A percentile compares a stretch with the other conserved stretches of the same genome.
phyloP scores from a whole-genome alignment of 768 basidiomycete genomes.

The Tricholoma hemisulphureum region DNA sequence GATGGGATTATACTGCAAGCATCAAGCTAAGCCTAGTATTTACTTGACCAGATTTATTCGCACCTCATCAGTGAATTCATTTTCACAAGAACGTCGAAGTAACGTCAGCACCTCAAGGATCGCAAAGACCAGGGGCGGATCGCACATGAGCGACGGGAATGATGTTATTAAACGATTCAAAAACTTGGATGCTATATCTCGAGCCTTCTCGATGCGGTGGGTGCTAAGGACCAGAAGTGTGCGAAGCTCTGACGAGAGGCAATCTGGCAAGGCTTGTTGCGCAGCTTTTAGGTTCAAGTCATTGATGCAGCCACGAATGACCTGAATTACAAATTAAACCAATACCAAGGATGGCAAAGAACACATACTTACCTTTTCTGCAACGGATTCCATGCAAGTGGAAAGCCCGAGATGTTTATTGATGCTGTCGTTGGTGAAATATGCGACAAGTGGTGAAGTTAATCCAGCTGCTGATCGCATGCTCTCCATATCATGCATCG shows the following conservation, averaged over 20 bases:
- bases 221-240: conserved; percentile 75
- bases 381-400: conserved; percentile 81
- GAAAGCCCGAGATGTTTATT: conserved; percentile 68
- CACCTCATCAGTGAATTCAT: conserved; percentile 90
- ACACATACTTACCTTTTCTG: conserved; percentile 64
- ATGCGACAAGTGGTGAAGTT: conserved; percentile 79
- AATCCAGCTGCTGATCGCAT: conserved; percentile 79
- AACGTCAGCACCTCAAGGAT: conserved; percentile 91
- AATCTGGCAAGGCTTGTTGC: conserved; percentile 71
- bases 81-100: conserved; percentile 82
- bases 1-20: conserved; percentile 76
- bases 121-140: conserved; percentile 80
- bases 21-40: neutral
- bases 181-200: conserved; percentile 81
- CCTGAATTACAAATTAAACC: conserved; percentile 40
- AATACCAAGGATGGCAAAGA: conserved; percentile 2
- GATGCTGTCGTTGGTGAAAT: conserved; percentile 84
- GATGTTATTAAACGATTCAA: conserved; percentile 83
- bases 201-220: conserved; percentile 77
- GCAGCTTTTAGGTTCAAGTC: conserved; percentile 74
- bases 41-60: conserved; percentile 12
- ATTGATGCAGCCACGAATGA: conserved; percentile 71
- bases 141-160: conserved; percentile 94
- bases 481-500: conserved; percentile 85
- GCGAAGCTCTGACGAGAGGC: conserved; percentile 71